Conservation (phyloP, 495 filamentous ascomycete genomes). For the Beverwykella pulmonaria region DNA sequence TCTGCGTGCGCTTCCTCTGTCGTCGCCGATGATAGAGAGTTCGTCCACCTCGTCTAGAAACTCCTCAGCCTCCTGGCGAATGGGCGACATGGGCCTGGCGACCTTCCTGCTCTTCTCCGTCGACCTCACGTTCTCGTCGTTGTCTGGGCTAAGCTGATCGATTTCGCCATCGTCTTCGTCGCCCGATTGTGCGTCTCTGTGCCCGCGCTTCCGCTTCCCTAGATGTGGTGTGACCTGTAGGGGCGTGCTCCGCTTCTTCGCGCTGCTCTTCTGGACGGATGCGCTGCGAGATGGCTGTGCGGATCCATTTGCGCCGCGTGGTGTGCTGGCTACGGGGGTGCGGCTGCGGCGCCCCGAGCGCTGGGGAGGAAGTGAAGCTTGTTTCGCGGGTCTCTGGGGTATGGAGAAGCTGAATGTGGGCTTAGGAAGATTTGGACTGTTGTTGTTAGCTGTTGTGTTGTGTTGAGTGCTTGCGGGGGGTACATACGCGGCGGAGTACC, state of each 20-base stretch:
- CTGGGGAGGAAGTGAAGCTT: slow-evolving; percentile 10
- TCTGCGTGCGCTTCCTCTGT: neutral
- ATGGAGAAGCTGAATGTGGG: slow-evolving; percentile 26
- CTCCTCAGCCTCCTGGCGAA: slow-evolving; percentile 18
- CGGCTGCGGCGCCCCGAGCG: slow-evolving; percentile 11
- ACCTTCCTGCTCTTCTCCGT: slow-evolving; percentile 24
- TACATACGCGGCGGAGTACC: slow-evolving; percentile 5
- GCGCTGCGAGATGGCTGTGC: slow-evolving; percentile 20
- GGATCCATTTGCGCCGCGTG: slow-evolving; percentile 2
- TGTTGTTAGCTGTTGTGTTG: neutral
- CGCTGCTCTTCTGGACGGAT: slow-evolving; percentile 13
- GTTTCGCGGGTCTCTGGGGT: neutral
- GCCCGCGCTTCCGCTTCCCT: slow-evolving; percentile 34
- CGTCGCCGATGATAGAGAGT: slow-evolving; percentile 18
- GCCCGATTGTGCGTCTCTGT: neutral
- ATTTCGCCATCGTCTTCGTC: slow-evolving; percentile 19
- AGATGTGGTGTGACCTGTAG: slow-evolving; percentile 2
- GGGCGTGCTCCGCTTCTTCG: neutral
- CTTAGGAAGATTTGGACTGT: slow-evolving; percentile 7
- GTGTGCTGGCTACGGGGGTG: neutral
- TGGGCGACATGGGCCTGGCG: slow-evolving; percentile 14
- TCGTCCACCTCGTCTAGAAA: slow-evolving; percentile 27
- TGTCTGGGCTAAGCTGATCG: slow-evolving; percentile 24
- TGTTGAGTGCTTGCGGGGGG: too few species aligned
- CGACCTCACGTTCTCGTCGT: slow-evolving; percentile 11